phyloP scores from a whole-genome alignment of 352 stramenopile genomes.

The Globisporangium nunn region DNA sequence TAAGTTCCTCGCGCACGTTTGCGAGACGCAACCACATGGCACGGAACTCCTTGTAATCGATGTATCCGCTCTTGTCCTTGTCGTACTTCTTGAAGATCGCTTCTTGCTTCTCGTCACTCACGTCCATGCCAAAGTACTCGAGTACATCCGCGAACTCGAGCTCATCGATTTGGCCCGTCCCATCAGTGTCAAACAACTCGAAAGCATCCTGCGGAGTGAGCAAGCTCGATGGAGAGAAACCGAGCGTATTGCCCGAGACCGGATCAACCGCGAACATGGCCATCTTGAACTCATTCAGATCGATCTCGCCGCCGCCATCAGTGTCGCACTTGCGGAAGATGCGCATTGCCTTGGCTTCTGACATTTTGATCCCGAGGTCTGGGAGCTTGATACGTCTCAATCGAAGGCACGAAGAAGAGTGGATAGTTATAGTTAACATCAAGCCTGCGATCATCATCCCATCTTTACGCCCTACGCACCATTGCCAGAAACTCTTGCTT shows the following conservation, averaged over 20 bases:
- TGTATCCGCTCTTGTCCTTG: conserved; percentile 85
- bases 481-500: conserved; percentile 87
- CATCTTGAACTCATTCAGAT: conserved; percentile 91
- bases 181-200: conserved; percentile 88
- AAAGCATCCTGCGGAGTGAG: conserved; percentile 87
- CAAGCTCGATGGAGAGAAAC: conserved; percentile 79
- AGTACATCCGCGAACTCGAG: conserved; percentile 92
- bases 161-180: conserved; percentile 87
- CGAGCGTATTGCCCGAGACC: conserved; percentile 65
- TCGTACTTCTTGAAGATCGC: conserved; percentile 91
- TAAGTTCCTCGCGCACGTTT: conserved; percentile 79
- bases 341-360: conserved; percentile 81
- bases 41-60: conserved; percentile 93
- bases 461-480: conserved; percentile 18
- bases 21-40: conserved; percentile 85
- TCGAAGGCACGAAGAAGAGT: neutral
- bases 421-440: no score
- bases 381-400: conserved; percentile 48
- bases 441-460: neutral
- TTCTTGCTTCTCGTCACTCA: conserved; percentile 89
- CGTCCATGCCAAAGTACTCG: conserved; percentile 89
- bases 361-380: conserved; percentile 83
- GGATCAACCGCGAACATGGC: conserved; percentile 90
- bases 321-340: conserved; percentile 91
- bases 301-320: conserved; percentile 87